phyloP scores from a whole-genome alignment of 441 rosid species.

The Biscutella laevigata region DNA sequence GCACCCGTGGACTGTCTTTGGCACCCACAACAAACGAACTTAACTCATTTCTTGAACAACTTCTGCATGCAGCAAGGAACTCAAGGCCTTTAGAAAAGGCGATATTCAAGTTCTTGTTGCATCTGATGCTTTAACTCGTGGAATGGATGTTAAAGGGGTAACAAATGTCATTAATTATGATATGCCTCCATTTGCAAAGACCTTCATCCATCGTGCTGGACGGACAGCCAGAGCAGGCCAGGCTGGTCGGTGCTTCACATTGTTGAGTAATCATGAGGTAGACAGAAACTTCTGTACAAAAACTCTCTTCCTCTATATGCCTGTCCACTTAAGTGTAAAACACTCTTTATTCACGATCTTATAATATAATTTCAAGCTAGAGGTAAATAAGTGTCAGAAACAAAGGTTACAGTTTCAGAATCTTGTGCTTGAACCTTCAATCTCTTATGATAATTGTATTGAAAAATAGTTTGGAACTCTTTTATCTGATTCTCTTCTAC shows the following conservation, averaged over 20 bases:
- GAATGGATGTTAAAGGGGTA: conserved; percentile 95
- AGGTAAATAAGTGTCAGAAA: neutral
- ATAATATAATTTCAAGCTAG: too few species aligned
- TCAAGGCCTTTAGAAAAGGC: conserved; percentile 73
- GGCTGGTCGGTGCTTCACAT: conserved; percentile 77
- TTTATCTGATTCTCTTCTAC: neutral
- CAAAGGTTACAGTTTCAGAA: neutral
- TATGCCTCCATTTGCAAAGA: conserved; percentile 70
- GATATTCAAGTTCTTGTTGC: conserved; percentile 83
- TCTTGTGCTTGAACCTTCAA: neutral
- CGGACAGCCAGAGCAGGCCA: conserved; percentile 96
- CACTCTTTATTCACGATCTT: too few species aligned
- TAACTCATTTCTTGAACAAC: neutral
- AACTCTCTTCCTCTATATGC: neutral
- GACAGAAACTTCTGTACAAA: neutral
- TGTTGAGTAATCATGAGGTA: conserved; percentile 70
- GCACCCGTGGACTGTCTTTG: neutral
- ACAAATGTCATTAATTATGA: conserved; percentile 81
- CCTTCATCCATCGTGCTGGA: conserved; percentile 91
- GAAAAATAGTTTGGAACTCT: neutral
- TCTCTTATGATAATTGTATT: neutral
- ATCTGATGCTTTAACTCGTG: conserved; percentile 93
- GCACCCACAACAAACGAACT: neutral
- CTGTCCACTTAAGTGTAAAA: neutral
- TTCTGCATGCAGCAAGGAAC: conserved; percentile 60